These are phyloP conservation scores for Solanum sejunctum DNA, from an alignment of 257 asterid genomes.

Conservation along the genomic window DNA sequence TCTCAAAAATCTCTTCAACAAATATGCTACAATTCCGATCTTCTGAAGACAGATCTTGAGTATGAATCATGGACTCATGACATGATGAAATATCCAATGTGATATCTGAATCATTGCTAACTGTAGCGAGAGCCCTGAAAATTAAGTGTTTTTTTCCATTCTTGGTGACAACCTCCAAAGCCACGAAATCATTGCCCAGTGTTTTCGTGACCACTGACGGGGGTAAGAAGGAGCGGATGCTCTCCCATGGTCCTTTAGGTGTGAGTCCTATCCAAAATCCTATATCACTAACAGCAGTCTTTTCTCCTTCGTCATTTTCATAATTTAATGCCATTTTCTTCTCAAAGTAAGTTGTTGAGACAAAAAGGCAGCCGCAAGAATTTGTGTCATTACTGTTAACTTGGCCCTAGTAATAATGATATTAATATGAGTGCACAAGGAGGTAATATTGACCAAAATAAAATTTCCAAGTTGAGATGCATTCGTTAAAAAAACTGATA, in stretches of 20 bases:
- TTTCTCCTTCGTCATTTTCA: conserved; percentile 32
- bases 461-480: not conserved
- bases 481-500: not conserved
- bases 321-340: conserved; percentile 46
- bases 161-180: conserved; percentile 67
- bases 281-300: conserved; percentile 47
- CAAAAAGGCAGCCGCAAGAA: conserved; percentile 46
- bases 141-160: conserved; percentile 82
- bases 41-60: conserved; percentile 26
- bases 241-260: conserved; percentile 87
- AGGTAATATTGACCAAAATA: conserved; percentile 1
- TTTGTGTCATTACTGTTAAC: conserved; percentile 23
- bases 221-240: conserved; percentile 90
- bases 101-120: conserved; percentile 79
- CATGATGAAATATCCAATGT: conserved; percentile 56
- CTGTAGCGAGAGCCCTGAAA: conserved; percentile 69
- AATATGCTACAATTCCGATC: conserved; percentile 18
- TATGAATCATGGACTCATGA: conserved; percentile 22
- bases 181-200: conserved; percentile 69
- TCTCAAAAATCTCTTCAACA: conserved; percentile 57
- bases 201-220: conserved; percentile 63
- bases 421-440: conserved; percentile 3
- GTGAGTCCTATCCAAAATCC: conserved; percentile 88
- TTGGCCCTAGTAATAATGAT: conserved; percentile 46
- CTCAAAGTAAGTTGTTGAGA: conserved; percentile 75